Percentiles rank a stretch among this genome's conserved stretches.
phyloP scores from a whole-genome alignment of 805 yeast genomes.

The Metschnikowia dekortorum region DNA sequence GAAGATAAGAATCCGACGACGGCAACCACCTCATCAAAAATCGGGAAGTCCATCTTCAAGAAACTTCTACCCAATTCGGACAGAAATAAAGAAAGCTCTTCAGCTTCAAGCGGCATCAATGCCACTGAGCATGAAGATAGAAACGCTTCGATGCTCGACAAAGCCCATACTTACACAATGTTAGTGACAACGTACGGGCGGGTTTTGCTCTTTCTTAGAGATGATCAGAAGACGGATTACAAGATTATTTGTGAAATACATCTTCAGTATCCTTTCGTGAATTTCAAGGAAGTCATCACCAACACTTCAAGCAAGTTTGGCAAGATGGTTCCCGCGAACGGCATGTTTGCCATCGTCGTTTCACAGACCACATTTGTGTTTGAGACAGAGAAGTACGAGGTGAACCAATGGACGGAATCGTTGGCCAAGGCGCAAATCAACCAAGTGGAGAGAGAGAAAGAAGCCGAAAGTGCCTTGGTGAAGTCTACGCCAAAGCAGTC shows the following conservation, averaged over 20 bases:
- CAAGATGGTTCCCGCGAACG: conserved; percentile 34
- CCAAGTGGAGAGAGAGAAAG: conserved; percentile 17
- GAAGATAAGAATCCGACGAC: conserved; percentile 8
- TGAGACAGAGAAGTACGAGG: conserved; percentile 50
- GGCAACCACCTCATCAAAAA: conserved; percentile 10
- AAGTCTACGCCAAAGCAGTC: conserved; percentile 5
- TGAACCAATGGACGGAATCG: conserved; percentile 45
- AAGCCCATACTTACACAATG: conserved; percentile 45
- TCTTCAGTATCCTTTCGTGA: conserved; percentile 48
- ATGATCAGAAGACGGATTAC: conserved; percentile 34
- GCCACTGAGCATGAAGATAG: conserved; percentile 4
- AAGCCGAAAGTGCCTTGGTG: conserved; percentile 2
- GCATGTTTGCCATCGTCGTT: conserved; percentile 56
- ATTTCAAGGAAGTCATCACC: conserved; percentile 55
- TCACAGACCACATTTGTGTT: conserved; percentile 51
- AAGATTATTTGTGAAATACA: conserved; percentile 52
- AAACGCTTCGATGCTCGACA: conserved; percentile 24
- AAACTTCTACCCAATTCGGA: conserved; percentile 19
- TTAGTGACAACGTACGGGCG: conserved; percentile 63
- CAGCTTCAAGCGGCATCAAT: neutral
- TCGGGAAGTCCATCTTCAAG: conserved; percentile 20
- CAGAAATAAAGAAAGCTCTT: conserved; percentile 12
- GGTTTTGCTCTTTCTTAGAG: conserved; percentile 49
- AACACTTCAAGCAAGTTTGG: conserved; percentile 25
- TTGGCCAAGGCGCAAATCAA: conserved; percentile 20